Evolutionary conservation across 1,284 basidiomycete species (phyloP), one percentile per base, ranked within the genome.

Genomic region (Heterobasidion irregulare): DNA sequence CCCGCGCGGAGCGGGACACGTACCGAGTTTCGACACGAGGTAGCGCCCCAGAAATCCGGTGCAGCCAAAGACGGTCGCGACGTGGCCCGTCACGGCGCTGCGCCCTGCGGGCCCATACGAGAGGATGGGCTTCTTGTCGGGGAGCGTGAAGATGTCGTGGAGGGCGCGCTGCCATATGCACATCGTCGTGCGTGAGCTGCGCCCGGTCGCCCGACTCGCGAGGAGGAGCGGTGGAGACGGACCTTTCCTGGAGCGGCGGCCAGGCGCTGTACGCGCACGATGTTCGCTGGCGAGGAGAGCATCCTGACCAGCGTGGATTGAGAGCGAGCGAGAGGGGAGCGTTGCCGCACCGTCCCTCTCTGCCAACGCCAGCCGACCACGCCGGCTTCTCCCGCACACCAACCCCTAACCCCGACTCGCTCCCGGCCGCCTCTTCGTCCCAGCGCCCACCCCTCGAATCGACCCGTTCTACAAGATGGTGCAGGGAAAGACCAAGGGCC

Each of bases 31-130:
- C 50, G 89, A 82, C 50, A 99, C 92, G 53, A 98, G 76, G 73
- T 98, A 99, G 66, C 95, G 78, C 53, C 96, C 96, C 54, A 99
- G 76, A 71, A 98, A 99, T 7, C 95, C 93, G 9, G 95, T 98
- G 67, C 87, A 92, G 38, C 96, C 96, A 75, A 99, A 99, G 55
- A 99, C 95, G 34, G 96, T 99, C 46, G 89, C 96, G 49, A 89
- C 83, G 72, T 95, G 94, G 2, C 94, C 94, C 53, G 86, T 86
- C 59, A 86, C 83, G 7, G 92, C 86, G 66, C 92, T 94, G 64
- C 95, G 86, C 53, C 94, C 94, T 41, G 92, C 85, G 53, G 84
- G 79, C 16, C 92, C 93, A 59, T 83, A 75, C 15, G 84, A 80
- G 64, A 93, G 77, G 62, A 89, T 72, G 38, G 89, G 83, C 65